Evolutionary conservation across 176 grass and related monocot genomes (phyloP), one percentile per base, ranked within the genome.

Genomic region (Aegilops tauschii): DNA sequence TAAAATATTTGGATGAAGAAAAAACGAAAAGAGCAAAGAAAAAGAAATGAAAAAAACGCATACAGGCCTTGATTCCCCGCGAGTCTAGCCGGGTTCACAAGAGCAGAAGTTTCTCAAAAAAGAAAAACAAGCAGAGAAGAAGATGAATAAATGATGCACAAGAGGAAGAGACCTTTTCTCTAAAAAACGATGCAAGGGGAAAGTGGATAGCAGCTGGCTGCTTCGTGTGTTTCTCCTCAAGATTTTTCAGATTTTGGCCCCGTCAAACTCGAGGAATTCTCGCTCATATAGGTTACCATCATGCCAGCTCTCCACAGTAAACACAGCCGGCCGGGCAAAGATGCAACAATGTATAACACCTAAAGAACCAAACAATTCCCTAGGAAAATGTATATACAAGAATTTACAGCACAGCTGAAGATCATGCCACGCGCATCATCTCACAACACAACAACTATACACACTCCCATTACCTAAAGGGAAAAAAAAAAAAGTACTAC

Each of bases 71-170:
- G 14, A 23, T 80, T 73, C 8, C 64, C 89, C 75, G 80, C 49
- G 61, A 84, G 84, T 87, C 75, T 87, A 68, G 75, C 67, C 45
- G 21, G 35, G 59, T 75, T 80, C 3, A 71, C 68, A 12, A 65
- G 10, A 3, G 16, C 65, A 56, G 27, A 34, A 67, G 40, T 49
- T 49, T 49, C 45, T 5, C 45, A 13, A 49, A 47, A 47, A 13
- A 47, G 12, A 4, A 47, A 13, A 64, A 45, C 42, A 12, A 73
- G 10, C 4, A 5, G 30, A 56, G 9, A 34, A 67, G 40, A 14
- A 81, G 50, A 31, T 13, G 20, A 23, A 54, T 54, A 54, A 54
- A 54, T 17, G 54, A 21, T 58, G 14, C 50, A 54, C 50, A 58
- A 58, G 54, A 21, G 18, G 21, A 58, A 3, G 54, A 58, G 54